Evolutionary conservation across 805 yeast genomes (phyloP).

Genomic region (Candida hungchunana): DNA sequence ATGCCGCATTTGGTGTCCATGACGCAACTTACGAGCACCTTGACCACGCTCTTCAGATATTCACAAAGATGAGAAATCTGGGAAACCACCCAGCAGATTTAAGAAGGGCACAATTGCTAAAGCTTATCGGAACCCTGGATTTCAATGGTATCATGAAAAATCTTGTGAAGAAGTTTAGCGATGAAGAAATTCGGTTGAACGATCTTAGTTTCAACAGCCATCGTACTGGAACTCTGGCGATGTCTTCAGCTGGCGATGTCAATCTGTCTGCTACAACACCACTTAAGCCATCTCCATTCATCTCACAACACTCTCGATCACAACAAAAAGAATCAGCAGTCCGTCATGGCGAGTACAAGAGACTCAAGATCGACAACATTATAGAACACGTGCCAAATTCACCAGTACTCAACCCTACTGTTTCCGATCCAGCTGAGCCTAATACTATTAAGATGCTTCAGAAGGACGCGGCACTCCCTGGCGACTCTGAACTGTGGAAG

Average conservation of each 20-base stretch:
- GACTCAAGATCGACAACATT: slow-evolving; percentile 17
- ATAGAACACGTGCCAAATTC: slow-evolving; percentile 11
- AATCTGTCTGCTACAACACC: not conserved
- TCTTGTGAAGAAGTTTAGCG: slow-evolving; percentile 55
- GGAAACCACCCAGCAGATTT: slow-evolving; percentile 81
- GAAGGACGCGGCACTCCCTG: slow-evolving; percentile 29
- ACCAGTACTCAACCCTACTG: slow-evolving; percentile 20
- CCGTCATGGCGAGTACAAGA: slow-evolving; percentile 17
- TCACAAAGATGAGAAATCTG: slow-evolving; percentile 69
- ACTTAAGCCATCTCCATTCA: slow-evolving; percentile 1
- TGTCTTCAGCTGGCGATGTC: not conserved
- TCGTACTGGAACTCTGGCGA: slow-evolving; percentile 5
- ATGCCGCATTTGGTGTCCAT: slow-evolving; percentile 78
- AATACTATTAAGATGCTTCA: slow-evolving; percentile 28
- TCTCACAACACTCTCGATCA: not conserved
- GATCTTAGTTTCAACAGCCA: slow-evolving; percentile 14
- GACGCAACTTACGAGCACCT: slow-evolving; percentile 68
- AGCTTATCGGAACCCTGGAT: slow-evolving; percentile 60
- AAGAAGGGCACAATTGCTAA: slow-evolving; percentile 65
- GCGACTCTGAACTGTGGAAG: slow-evolving; percentile 62
- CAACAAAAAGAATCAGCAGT: slow-evolving; percentile 14
- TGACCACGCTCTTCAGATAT: slow-evolving; percentile 66
- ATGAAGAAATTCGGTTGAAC: slow-evolving; percentile 22
- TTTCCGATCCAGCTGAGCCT: slow-evolving; percentile 21
- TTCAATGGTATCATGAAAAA: slow-evolving; percentile 61